A percentile compares a stretch with the other conserved stretches of the same genome.
Evolutionary conservation across 495 filamentous ascomycete genomes (phyloP).

Genomic region (Penicillium silybi): DNA sequence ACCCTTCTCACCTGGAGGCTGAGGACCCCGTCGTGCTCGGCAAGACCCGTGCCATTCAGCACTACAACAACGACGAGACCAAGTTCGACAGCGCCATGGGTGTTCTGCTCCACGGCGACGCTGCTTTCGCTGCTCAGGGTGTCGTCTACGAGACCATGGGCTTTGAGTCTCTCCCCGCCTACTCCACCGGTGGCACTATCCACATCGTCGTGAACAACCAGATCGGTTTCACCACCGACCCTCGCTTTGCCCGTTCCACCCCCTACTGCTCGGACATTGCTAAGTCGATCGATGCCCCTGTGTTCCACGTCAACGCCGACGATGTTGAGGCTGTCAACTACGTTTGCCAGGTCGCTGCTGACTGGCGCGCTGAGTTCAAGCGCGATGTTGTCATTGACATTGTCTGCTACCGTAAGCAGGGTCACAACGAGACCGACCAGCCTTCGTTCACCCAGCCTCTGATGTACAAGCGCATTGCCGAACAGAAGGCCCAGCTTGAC

Average conservation of each 20-base stretch:
- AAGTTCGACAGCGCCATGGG: slow-evolving; percentile 87
- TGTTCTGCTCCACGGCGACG: slow-evolving; percentile 93
- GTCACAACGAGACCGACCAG: slow-evolving; percentile 99
- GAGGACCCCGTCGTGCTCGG: slow-evolving; percentile 97
- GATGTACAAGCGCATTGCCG: slow-evolving; percentile 96
- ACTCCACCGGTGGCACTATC: slow-evolving; percentile 96
- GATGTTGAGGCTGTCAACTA: slow-evolving; percentile 98
- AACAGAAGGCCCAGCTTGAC: slow-evolving; percentile 74
- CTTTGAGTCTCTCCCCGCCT: slow-evolving; percentile 90
- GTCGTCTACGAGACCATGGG: slow-evolving; percentile 98
- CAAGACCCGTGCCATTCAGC: slow-evolving; percentile 95
- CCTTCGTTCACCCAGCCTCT: slow-evolving; percentile 98
- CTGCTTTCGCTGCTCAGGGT: slow-evolving; percentile 93
- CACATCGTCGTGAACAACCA: slow-evolving; percentile 99
- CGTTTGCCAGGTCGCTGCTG: slow-evolving; percentile 91
- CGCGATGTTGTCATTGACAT: slow-evolving; percentile 96
- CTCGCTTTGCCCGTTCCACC: slow-evolving; percentile 92
- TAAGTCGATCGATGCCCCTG: slow-evolving; percentile 95
- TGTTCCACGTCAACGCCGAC: slow-evolving; percentile 98
- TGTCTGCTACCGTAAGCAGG: slow-evolving; percentile 97
- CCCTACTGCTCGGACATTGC: slow-evolving; percentile 99
- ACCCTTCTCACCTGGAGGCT: slow-evolving; percentile 96
- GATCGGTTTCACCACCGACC: slow-evolving; percentile 99
- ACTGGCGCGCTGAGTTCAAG: slow-evolving; percentile 98
- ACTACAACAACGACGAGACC: slow-evolving; percentile 96